Conservation (phyloP, 2,329 filamentous ascomycete species). For the Colletotrichum zoysiae region DNA sequence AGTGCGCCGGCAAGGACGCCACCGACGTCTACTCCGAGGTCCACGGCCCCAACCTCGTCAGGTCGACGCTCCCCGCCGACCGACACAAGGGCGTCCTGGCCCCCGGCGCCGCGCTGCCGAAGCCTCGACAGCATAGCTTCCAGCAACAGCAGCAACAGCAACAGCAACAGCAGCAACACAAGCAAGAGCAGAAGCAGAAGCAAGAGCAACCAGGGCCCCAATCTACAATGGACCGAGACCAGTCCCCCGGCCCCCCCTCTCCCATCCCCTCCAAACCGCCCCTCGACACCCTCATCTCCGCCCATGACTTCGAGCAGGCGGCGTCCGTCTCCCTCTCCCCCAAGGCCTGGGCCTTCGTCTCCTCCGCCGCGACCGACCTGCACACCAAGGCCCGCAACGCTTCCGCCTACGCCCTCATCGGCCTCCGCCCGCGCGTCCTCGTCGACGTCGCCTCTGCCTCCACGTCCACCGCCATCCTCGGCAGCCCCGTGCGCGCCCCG, state of each 20-base stretch:
- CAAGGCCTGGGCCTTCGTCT: constrained; percentile 79
- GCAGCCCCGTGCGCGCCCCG: constrained; percentile 64
- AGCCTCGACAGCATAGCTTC: constrained; percentile 21
- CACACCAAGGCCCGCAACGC: constrained; percentile 69
- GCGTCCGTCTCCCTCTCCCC: constrained; percentile 67
- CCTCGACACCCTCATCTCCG: constrained; percentile 66
- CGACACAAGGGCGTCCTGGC: constrained; percentile 62
- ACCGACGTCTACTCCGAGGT: constrained; percentile 65
- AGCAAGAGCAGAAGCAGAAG: constrained; percentile 1
- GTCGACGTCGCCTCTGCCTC: constrained; percentile 66
- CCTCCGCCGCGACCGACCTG: constrained; percentile 73
- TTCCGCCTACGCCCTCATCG: constrained; percentile 66
- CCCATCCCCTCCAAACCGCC: constrained; percentile 55
- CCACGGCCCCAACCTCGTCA: constrained; percentile 59
- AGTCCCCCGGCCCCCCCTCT: neutral
- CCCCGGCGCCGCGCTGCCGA: constrained; percentile 12
- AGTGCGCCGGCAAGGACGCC: constrained; percentile 66
- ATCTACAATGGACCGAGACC: constrained; percentile 7
- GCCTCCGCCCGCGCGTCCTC: constrained; percentile 70
- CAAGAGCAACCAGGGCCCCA: constrained; percentile 44
- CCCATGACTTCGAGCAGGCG: constrained; percentile 71
- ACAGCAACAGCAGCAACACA: constrained; percentile 27
- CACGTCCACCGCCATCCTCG: constrained; percentile 67
- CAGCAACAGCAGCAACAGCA: constrained; percentile 35
- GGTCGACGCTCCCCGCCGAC: constrained; percentile 56